A percentile compares a stretch with the other conserved stretches of the same genome.
phyloP scores from a whole-genome alignment of 306 rosid species.

The Quercus agrifolia region DNA sequence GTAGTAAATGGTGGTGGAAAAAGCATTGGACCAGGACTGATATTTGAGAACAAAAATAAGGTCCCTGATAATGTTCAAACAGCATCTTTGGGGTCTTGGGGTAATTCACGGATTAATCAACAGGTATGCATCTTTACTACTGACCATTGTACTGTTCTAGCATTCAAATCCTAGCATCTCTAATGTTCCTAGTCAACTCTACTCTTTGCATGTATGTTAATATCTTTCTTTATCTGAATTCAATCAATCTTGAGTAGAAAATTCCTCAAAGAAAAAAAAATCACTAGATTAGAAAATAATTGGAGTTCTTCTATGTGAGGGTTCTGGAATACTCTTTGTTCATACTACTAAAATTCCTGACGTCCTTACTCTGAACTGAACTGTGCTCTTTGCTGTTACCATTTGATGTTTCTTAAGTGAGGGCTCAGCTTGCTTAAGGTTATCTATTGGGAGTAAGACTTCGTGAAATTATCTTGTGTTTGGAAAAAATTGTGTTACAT shows the following conservation, averaged over 20 bases:
- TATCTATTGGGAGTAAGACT: background rate
- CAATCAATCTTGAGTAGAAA: background rate
- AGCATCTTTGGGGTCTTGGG: constrained; percentile 75
- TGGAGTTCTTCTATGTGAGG: too few relatives aligned
- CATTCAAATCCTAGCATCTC: background rate
- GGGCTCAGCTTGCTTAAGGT: too few relatives aligned
- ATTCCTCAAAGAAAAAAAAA: too few relatives aligned
- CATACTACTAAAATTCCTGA: too few relatives aligned
- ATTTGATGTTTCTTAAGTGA: too few relatives aligned
- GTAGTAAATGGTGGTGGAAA: constrained; percentile 47
- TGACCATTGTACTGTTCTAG: background rate
- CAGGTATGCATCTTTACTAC: constrained; percentile 49
- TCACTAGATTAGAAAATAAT: background rate
- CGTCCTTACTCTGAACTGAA: too few relatives aligned
- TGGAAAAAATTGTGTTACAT: background rate
- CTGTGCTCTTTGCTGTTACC: too few relatives aligned
- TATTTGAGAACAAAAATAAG: constrained; percentile 66
- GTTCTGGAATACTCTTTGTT: too few relatives aligned
- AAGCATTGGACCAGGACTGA: constrained; percentile 41
- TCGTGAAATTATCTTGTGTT: background rate
- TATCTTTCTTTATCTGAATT: too few relatives aligned
- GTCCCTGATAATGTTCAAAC: constrained; percentile 58
- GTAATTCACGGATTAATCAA: constrained; percentile 61
- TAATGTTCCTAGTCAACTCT: background rate
- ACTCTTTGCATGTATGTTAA: background rate